A percentile compares a stretch with the other conserved stretches of the same genome.
Evolutionary conservation across 1,139 yeast genomes (phyloP).

Genomic region (Pneumocystis jirovecii): DNA sequence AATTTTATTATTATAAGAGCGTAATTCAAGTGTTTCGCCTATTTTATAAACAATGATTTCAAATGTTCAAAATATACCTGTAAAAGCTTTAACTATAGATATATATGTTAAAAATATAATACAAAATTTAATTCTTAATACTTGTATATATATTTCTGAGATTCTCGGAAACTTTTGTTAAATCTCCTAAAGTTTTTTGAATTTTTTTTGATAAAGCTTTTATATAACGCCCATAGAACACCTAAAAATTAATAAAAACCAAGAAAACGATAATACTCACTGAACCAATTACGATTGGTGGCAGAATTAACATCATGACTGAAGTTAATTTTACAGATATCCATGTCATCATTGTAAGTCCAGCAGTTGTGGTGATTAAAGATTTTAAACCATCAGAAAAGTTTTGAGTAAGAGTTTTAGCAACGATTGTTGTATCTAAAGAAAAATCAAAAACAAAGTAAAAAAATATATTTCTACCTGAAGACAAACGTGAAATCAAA

Average conservation of each 20-base stretch:
- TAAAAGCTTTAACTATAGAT: background rate
- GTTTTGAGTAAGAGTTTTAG: constrained; percentile 75
- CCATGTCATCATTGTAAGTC: constrained; percentile 74
- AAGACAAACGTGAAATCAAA: constrained; percentile 68
- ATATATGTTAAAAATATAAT: background rate
- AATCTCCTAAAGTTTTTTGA: constrained; percentile 72
- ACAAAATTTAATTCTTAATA: background rate
- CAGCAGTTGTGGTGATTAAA: constrained; percentile 61
- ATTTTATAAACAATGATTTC: constrained; percentile 56
- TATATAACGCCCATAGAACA: constrained; percentile 64
- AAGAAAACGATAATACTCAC: constrained; percentile 19
- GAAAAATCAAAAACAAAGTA: background rate
- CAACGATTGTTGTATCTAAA: constrained; percentile 62
- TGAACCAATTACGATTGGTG: constrained; percentile 38
- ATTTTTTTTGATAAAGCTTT: constrained; percentile 58
- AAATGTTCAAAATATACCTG: constrained; percentile 34
- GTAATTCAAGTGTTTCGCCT: constrained; percentile 55
- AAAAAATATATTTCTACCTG: constrained; percentile 26
- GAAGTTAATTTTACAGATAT: constrained; percentile 70
- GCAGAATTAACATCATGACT: constrained; percentile 61
- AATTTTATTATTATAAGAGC: constrained; percentile 52
- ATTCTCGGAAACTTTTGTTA: constrained; percentile 85
- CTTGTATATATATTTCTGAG: constrained; percentile 45
- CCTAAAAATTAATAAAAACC: constrained; percentile 38
- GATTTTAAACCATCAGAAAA: constrained; percentile 84